Base-by-base conservation (phyloP, 805 yeast species). In the Wickerhamomyces rabaulensis region DNA sequence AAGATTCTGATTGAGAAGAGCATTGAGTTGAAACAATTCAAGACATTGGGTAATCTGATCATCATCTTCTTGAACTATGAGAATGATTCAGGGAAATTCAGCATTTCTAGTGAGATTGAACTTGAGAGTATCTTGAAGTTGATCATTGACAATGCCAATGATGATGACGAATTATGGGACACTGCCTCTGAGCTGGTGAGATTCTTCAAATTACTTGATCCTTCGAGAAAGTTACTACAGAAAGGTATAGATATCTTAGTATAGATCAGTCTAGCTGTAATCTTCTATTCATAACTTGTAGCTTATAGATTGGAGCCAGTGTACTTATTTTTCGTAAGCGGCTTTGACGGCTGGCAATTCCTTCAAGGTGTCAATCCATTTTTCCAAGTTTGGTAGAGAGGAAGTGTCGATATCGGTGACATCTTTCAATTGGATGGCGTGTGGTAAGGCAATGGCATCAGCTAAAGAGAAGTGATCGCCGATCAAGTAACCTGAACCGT, bases 381-480 rank as follows among this genome's bases (percentile, higher is more conserved):
- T 46, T 19, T 15, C 39, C 33, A 46, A 42, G 35, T 42, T 33
- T 27, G 21, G 35, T 3, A 46, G 42, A 23, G 39, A 29, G 19
- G 39, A 21, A 26, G 42, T 46, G 23, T 42, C 49, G 9, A 35
- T 23, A 27, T 39, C 45, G 4, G 39, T n/a, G 13, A 19, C 39
- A 20, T 35, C 41, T 5, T 35, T 41, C 39, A 45, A 40, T 27
- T 29, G 40, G 16, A 44, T 47, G 39, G 57, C 61, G 42, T 58
- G 63, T 7, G 78, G 73, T 42, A 65, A 68, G 5, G 70, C 58
- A 20, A 70, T 66, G 41, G 79, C 58, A 61, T 84, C 91, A 9
- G 87, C 86, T 45, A 78, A 68, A 0, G 82, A 68, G 41, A 81
- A 55, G 48, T 78, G 79, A 51, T 75, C 75, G 38, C 86, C 85